Base-by-base conservation (phyloP, 352 stramenopile species). In the Globisporangium irregulare region DNA sequence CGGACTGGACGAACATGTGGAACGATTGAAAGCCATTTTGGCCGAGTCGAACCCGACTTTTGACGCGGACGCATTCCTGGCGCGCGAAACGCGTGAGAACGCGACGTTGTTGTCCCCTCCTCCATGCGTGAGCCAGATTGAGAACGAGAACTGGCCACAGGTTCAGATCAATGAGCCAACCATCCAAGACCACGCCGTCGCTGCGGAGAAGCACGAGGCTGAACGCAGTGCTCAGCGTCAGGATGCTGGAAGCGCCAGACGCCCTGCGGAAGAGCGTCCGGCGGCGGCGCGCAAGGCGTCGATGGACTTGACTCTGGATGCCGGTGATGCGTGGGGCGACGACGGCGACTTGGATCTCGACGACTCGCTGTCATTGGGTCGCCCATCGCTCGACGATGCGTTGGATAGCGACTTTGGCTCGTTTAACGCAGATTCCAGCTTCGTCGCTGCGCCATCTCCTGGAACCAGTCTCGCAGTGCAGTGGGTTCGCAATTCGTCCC, bases 81-180 rank as follows among this genome's bases (percentile, higher is more conserved):
- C 76, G 14, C 84, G 84, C 3, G 85, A 95, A 57, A 78, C 86
- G 70, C 79, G 80, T 2, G 72, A 73, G 9, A 86, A 91, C 59
- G 91, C 89, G 32, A 84, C 77, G 58, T 77, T 99, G 59, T 76
- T 99, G 24, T 90, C 98, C 69, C 97, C 97, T 12, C 96, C 97
- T 34, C 96, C 95, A 22, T 96, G 95, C 25, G 97, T 99, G 55
- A 92, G 82, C 69, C 75, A 87, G 56, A 72, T 99, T 15, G 83
- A 97, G 71, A 95, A 91, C 67, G 93, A 98, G 57, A 99, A 99
- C 78, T 99, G 98, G 98, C 97, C 98, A 22, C 92, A 98, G 34
- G 82, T 99, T n/a, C 92, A 98, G 76, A 97, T 99, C 59, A 95
- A 93, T 65, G 87, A 95, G 71, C 87, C 87, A 7, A 93, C 87